Base-by-base conservation (phyloP, 768 basidiomycete species). In the Crassisporium funariophilum region DNA sequence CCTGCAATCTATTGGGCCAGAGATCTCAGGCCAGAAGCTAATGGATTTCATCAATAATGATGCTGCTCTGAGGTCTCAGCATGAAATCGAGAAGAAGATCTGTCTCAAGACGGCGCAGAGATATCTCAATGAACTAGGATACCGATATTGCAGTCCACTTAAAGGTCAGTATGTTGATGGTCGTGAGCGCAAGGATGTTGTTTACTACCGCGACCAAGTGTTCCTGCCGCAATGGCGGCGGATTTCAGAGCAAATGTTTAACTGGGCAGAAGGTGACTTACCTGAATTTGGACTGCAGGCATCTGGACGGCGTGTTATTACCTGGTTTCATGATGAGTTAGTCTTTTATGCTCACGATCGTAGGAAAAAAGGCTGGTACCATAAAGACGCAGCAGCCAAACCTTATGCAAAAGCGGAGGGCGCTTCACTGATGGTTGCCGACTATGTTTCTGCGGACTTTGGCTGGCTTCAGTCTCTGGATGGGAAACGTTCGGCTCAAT, bases 271-370 rank as follows among this genome's bases (percentile, higher is more conserved):
- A 25, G 31, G 15, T 5, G 25, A 42, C 17, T 20, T 34, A 10
- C 13, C n/a, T n/a, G 29, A 42, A 25, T 21, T 43, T 16, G 21
- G n/a, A n/a, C 33, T 40, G 11, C 4, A 7, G 7, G 17, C 10
- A n/a, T 7, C 16, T 4, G 47, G 40, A 5, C n/a, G 25, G 16
- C 20, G 11, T 5, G 39, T 42, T 24, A 29, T 49, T 44, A 17
- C 41, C 25, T 66, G 64, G 65, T 64, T 56, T 29, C 69, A 74
- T 45, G 66, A 73, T 48, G 64, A 75, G 47, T 65, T 60, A 3
- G 64, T 54, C 2, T 73, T 73, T 56, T 70, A 70, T 52, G 63
- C 63, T 3, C 46, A 74, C 57, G 68, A 73, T 41, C 50, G 59
- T 1, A 49, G 61, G 2, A 49, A 52, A 12, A 47, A 38, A 2